Percentiles rank a stretch among this genome's conserved stretches.
Conservation (phyloP, 179 eudicot genomes). For the Nepenthes alata region DNA sequence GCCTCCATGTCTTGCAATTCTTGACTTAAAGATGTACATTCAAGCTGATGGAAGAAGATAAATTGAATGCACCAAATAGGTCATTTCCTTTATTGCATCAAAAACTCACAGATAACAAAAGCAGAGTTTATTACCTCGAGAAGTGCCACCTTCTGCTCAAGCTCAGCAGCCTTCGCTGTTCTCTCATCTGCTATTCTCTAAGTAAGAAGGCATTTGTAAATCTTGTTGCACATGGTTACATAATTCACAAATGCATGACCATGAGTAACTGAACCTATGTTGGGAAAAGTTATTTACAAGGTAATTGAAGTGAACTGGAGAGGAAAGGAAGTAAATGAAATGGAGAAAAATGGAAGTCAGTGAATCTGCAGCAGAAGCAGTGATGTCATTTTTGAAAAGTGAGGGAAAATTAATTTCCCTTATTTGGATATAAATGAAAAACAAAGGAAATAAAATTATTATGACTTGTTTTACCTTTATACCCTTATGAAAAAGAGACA, state of each 20-base stretch:
- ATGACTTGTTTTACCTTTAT: too few species aligned
- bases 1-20: slow-evolving; percentile 95
- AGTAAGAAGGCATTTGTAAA: slow-evolving; percentile 15
- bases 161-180: slow-evolving; percentile 71
- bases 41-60: slow-evolving; percentile 44
- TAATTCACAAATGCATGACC: slow-evolving; percentile 1
- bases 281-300: too few species aligned
- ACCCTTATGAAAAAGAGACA: too few species aligned
- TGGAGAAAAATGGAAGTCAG: too few species aligned
- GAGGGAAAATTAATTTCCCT: too few species aligned
- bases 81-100: not conserved
- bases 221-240: slow-evolving; percentile 3
- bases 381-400: too few species aligned
- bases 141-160: slow-evolving; percentile 91
- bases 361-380: too few species aligned
- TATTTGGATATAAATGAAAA: too few species aligned
- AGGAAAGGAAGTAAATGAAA: too few species aligned
- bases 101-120: not conserved
- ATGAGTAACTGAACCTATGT: too few species aligned
- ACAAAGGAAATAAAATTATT: too few species aligned
- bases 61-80: not conserved
- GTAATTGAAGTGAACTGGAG: too few species aligned
- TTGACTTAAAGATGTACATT: slow-evolving; percentile 86
- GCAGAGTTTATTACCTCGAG: slow-evolving; percentile 54
- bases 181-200: slow-evolving; percentile 96